phyloP scores from a whole-genome alignment of 164 flowering plant genomes.

The Aristolochia fimbriata region DNA sequence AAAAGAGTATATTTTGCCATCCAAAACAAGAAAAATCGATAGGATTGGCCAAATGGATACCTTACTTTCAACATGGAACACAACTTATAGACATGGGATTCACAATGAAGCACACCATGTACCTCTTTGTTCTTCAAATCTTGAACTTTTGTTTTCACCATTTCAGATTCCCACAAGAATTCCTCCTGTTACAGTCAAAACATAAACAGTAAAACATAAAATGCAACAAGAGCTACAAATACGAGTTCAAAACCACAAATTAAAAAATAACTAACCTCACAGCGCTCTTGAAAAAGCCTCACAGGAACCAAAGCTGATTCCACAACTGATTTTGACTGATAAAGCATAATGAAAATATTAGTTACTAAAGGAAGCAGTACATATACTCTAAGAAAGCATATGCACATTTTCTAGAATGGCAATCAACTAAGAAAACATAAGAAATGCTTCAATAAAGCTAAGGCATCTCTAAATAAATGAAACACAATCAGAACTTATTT shows the following conservation, averaged over 20 bases:
- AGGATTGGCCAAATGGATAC: not conserved
- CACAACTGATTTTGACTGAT: slow-evolving; percentile 81
- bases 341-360: not conserved
- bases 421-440: no score
- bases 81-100: not conserved
- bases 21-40: not conserved
- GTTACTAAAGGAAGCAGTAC: not conserved
- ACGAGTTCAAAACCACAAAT: not conserved
- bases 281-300: slow-evolving; percentile 89
- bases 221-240: not conserved
- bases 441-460: no score
- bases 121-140: slow-evolving; percentile 97
- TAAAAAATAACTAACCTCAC: slow-evolving; percentile 47
- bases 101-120: not conserved
- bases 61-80: not conserved
- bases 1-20: not conserved
- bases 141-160: slow-evolving; percentile 91
- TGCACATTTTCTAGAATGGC: no score
- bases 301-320: slow-evolving; percentile 72
- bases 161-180: slow-evolving; percentile 89
- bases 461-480: no score
- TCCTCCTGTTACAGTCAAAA: slow-evolving; percentile 54
- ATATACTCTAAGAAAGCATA: not conserved
- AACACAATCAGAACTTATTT: no score
- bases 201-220: not conserved